A percentile compares a stretch with the other conserved stretches of the same genome.
Evolutionary conservation across 768 basidiomycete species (phyloP).

Genomic region (Naematelia encephala): DNA sequence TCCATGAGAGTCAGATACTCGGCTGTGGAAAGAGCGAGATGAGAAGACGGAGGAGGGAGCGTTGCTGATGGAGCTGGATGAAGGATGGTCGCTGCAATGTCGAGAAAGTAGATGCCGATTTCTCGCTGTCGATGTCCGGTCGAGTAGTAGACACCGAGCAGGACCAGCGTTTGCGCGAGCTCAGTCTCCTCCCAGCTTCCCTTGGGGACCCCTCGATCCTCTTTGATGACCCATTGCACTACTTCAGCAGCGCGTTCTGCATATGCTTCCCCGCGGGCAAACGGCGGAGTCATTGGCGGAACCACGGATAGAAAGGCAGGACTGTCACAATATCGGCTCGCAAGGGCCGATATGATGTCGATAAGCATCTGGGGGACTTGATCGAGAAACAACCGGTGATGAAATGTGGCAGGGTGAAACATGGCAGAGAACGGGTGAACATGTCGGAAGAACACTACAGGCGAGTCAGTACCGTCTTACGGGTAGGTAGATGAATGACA

Average conservation of each 20-base stretch:
- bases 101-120: conserved; percentile 34
- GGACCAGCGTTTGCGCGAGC: conserved; percentile 33
- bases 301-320: conserved; percentile 24
- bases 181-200: conserved; percentile 48
- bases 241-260: conserved; percentile 33
- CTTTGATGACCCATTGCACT: conserved; percentile 26
- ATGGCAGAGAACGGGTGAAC: conserved; percentile 40
- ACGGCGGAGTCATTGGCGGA: conserved; percentile 22
- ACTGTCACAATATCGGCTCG: conserved; percentile 34
- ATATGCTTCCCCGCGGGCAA: conserved; percentile 38
- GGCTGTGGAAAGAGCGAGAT: conserved; percentile 13
- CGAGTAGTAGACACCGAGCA: conserved; percentile 38
- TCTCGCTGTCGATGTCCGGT: conserved; percentile 24
- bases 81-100: conserved; percentile 31
- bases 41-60: conserved; percentile 18
- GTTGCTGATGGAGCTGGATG: conserved; percentile 17
- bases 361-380: conserved; percentile 38
- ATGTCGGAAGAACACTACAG: conserved; percentile 40
- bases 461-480: conserved; percentile 10
- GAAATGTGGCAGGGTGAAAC: conserved; percentile 47
- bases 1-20: conserved; percentile 40
- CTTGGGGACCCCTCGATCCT: conserved; percentile 13
- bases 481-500: conserved; percentile 9
- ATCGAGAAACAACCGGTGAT: conserved; percentile 40
- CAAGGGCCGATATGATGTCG: conserved; percentile 45